Percentiles rank a stretch among this genome's conserved stretches.
Conservation (phyloP, 2,329 filamentous ascomycete species). For the Botrytis tulipae region DNA sequence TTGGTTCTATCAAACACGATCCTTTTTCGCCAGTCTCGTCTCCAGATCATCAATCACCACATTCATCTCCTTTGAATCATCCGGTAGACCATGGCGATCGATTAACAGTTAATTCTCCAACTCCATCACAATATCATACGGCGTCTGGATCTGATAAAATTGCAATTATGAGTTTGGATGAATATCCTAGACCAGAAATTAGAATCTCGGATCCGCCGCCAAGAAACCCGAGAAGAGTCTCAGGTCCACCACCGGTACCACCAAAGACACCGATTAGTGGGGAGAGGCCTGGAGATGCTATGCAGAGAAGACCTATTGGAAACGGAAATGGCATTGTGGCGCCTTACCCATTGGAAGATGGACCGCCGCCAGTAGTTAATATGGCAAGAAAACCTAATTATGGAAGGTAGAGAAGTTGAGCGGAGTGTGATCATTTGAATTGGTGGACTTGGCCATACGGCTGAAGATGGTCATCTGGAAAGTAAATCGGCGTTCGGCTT, state of each 20-base stretch:
- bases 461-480: not conserved
- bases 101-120: constrained; percentile 55
- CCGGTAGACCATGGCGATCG: constrained; percentile 49
- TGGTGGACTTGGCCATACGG: not conserved
- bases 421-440: not conserved
- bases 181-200: constrained; percentile 47
- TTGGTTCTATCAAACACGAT: constrained; percentile 16
- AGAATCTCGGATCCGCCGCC: constrained; percentile 12
- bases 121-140: constrained; percentile 57
- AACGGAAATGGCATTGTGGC: constrained; percentile 32
- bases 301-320: constrained; percentile 28
- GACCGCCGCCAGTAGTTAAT: constrained; percentile 79
- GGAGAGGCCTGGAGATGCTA: constrained; percentile 31
- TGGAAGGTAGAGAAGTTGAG: constrained; percentile 18
- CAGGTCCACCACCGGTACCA: constrained; percentile 68
- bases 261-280: constrained; percentile 74
- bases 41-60: constrained; percentile 24
- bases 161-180: constrained; percentile 59
- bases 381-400: constrained; percentile 73
- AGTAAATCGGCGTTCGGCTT: not conserved
- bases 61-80: constrained; percentile 17
- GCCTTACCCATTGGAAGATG: constrained; percentile 77
- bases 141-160: constrained; percentile 67
- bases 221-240: constrained; percentile 27
- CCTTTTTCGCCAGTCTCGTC: constrained; percentile 43